Evolutionary conservation across 495 filamentous ascomycete genomes (phyloP).

Genomic region (Talaromyces adpressus): DNA sequence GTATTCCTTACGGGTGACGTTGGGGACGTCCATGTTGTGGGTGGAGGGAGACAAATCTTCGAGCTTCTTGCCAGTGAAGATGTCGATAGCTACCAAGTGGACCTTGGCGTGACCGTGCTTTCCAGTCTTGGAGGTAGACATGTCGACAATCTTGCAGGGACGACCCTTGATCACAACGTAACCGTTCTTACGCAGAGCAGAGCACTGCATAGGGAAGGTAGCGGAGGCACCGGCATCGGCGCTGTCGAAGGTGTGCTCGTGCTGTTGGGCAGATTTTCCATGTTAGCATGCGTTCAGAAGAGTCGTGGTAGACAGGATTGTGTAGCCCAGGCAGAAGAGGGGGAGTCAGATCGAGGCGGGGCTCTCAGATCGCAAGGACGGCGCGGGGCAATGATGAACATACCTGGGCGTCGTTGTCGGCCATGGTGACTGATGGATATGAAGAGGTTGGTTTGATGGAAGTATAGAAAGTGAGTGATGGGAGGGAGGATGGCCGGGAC

Average conservation of each 20-base stretch:
- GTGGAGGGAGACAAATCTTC: constrained; percentile 99
- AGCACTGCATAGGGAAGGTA: constrained; percentile 98
- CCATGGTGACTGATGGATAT: constrained; percentile 39
- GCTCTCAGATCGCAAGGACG: constrained; percentile 22
- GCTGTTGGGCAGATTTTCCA: constrained; percentile 40
- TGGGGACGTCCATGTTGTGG: constrained; percentile 99
- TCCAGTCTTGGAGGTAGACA: constrained; percentile 99
- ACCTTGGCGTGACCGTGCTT: constrained; percentile 99
- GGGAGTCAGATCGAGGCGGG: constrained; percentile 15
- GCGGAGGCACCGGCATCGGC: constrained; percentile 88
- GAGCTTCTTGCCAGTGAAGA: constrained; percentile 99
- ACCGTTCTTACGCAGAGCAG: constrained; percentile 97
- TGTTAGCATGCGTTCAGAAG: not conserved
- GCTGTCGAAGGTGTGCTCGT: constrained; percentile 86
- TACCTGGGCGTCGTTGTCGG: constrained; percentile 39
- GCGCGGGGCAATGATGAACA: constrained; percentile 16
- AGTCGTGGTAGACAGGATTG: not conserved
- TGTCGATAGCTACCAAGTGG: constrained; percentile 92
- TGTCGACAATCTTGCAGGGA: constrained; percentile 99
- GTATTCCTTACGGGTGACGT: constrained; percentile 84
- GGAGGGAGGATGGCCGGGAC: constrained; percentile 2
- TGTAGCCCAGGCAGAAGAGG: constrained; percentile 6
- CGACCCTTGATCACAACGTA: constrained; percentile 96
- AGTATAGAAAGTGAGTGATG: constrained; percentile 15
- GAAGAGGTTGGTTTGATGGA: constrained; percentile 11